Evolutionary conservation across 2,329 filamentous ascomycete species (phyloP), one percentile per base, ranked within the genome.

Genomic region (Nigrospora osmanthi): DNA sequence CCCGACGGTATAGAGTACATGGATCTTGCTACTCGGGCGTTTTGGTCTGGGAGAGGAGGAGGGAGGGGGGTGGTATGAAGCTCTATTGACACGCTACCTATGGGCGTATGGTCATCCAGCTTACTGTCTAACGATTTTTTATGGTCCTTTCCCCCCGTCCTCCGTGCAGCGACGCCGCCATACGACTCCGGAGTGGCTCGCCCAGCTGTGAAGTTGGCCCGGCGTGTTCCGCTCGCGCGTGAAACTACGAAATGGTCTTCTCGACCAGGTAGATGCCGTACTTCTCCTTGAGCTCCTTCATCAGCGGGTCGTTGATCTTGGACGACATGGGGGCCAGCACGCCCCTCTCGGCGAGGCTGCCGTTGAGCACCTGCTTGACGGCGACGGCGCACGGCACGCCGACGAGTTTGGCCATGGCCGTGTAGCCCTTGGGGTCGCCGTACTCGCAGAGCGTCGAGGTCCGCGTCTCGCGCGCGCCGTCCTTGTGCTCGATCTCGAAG

Each of bases 371-470:
- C 71, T 85, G 79, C 73, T 87, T 76, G 50, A 89, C 85, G 43
- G 88, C 88, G 15, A 50, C 49, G 3, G 43, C 48, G 28, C 49
- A 54, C 4, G 51, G 48, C 14, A 35, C 33, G 10, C 40, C 45
- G 28, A 44, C 47, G 30, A 88, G 67, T 65, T 83, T 86, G 41
- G 87, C 87, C 89, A 95, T 95, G 53, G 86, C 81, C 4, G 78
- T 85, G 71, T 91, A 94, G 36, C 86, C 87, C 53, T 80, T 55
- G 47, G 86, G 83, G 58, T 81, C 83, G 28, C 89, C 90, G 65
- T 95, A 93, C 62, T 94, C 89, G 61, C 73, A 76, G 14, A 96
- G 78, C 1, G 89, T 95, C 36, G 83, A 88, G 19, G 87, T 90
- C 51, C 83, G 75, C 38, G 82, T 89, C 71, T 94, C 81, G 63